phyloP scores from a whole-genome alignment of 192 early-diverging fungal species.

The Podila epigama region DNA sequence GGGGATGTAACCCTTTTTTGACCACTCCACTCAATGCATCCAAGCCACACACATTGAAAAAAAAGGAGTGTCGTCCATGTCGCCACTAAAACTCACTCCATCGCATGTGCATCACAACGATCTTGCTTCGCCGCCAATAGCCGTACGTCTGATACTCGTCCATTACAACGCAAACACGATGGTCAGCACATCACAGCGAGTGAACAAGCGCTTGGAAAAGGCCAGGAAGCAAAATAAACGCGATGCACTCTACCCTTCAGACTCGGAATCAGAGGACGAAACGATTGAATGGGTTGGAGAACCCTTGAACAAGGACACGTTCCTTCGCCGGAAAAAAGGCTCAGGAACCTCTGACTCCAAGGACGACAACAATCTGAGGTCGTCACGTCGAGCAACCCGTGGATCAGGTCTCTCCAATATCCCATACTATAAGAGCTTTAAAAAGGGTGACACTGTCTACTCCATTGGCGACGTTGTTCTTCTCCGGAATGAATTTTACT shows the following conservation, averaged over 20 bases:
- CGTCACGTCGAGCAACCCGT: slow-evolving; percentile 60
- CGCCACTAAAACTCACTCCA: too few relatives aligned
- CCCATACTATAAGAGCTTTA: slow-evolving; percentile 54
- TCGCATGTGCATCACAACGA: too few relatives aligned
- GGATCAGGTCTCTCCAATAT: slow-evolving; percentile 65
- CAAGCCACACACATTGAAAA: too few relatives aligned
- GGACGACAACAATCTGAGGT: neutral
- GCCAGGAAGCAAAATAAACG: slow-evolving; percentile 5
- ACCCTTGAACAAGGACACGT: slow-evolving; percentile 31
- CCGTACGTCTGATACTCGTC: too few relatives aligned
- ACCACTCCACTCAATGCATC: too few relatives aligned
- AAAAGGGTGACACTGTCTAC: slow-evolving; percentile 49
- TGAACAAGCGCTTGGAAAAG: slow-evolving; percentile 22
- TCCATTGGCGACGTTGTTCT: slow-evolving; percentile 48
- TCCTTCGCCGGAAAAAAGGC: slow-evolving; percentile 4
- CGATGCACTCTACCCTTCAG: slow-evolving; percentile 13
- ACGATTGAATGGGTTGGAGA: slow-evolving; percentile 32
- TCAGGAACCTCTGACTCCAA: neutral
- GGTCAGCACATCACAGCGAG: slow-evolving; percentile 15
- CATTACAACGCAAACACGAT: slow-evolving; percentile 7
- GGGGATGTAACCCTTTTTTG: too few relatives aligned
- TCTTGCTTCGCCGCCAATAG: too few relatives aligned
- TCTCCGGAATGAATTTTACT: slow-evolving; percentile 31
- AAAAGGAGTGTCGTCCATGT: too few relatives aligned
- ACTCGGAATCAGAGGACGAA: slow-evolving; percentile 32